phyloP scores from a whole-genome alignment of 805 yeast species.

The Barnettozyma siamensis region DNA sequence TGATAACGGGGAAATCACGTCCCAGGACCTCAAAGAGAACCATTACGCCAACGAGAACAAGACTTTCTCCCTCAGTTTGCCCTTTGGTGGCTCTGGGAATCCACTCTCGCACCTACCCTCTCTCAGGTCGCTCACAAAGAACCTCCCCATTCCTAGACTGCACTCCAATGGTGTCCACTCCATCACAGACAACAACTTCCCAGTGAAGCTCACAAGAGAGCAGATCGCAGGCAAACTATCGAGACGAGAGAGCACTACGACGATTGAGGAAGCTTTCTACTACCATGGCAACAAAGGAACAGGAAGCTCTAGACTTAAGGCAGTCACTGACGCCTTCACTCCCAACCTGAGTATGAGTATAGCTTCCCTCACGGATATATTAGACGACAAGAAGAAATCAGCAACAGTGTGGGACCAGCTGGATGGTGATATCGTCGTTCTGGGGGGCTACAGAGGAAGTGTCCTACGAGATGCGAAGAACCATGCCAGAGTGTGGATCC shows the following conservation, averaged over 20 bases:
- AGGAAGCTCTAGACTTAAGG: constrained; percentile 64
- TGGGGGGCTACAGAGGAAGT: constrained; percentile 90
- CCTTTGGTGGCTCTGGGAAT: constrained; percentile 32
- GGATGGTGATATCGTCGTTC: constrained; percentile 71
- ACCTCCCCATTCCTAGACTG: constrained; percentile 18
- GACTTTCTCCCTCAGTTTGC: constrained; percentile 33
- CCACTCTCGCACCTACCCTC: constrained; percentile 23
- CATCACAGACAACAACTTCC: constrained; percentile 8
- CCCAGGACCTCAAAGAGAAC: constrained; percentile 15
- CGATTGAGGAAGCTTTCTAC: constrained; percentile 56
- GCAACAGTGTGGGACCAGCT: constrained; percentile 51
- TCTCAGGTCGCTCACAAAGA: constrained; percentile 13
- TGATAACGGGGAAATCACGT: constrained; percentile 14
- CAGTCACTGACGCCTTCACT: constrained; percentile 58
- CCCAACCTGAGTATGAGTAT: constrained; percentile 35
- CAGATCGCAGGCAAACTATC: constrained; percentile 30
- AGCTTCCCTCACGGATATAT: constrained; percentile 12
- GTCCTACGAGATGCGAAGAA: constrained; percentile 63
- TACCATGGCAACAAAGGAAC: constrained; percentile 48
- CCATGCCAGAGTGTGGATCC: constrained; percentile 74
- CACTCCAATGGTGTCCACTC: constrained; percentile 9
- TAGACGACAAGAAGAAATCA: constrained; percentile 14
- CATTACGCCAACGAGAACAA: constrained; percentile 24
- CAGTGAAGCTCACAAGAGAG: constrained; percentile 9
- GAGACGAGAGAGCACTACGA: constrained; percentile 52